These are phyloP conservation scores for Neofusicoccum sp. DNA, from an alignment of 2,329 filamentous ascomycete species.

Conservation along the genomic window DNA sequence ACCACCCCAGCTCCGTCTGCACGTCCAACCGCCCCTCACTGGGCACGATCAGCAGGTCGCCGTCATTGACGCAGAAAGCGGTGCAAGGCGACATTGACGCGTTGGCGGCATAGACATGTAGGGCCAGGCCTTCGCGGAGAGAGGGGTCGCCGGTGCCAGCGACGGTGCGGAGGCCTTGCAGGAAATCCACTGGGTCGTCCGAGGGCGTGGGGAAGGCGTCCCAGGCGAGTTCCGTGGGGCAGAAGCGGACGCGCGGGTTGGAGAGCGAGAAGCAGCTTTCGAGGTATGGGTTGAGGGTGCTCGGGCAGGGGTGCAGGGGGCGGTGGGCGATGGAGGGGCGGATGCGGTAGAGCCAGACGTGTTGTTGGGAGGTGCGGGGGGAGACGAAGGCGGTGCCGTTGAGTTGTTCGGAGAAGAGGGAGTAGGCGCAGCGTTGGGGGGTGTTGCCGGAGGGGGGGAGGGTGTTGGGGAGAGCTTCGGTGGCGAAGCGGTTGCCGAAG, in stretches of 20 bases:
- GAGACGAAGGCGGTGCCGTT: no score
- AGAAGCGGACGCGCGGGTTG: constrained; percentile 21
- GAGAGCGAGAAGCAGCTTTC: constrained; percentile 23
- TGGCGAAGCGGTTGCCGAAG: no score
- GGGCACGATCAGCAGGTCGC: constrained; percentile 23
- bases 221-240: constrained; percentile 23
- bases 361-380: no score
- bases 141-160: constrained; percentile 28
- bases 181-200: constrained; percentile 24
- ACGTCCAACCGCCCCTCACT: constrained; percentile 25
- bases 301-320: no score
- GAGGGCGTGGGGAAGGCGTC: constrained; percentile 23
- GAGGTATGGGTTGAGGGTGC: not conserved
- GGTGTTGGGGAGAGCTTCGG: no score
- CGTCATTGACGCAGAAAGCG: constrained; percentile 26
- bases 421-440: no score
- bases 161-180: constrained; percentile 28
- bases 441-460: no score
- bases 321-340: no score
- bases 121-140: constrained; percentile 25
- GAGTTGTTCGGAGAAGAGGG: no score
- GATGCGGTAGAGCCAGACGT: no score
- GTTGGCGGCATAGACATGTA: constrained; percentile 28
- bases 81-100: constrained; percentile 24
- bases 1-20: constrained; percentile 24